A percentile compares a stretch with the other conserved stretches of the same genome.
Conservation (phyloP, 2,329 filamentous ascomycete genomes). For the Hymenotorrendiella dingleyae region DNA sequence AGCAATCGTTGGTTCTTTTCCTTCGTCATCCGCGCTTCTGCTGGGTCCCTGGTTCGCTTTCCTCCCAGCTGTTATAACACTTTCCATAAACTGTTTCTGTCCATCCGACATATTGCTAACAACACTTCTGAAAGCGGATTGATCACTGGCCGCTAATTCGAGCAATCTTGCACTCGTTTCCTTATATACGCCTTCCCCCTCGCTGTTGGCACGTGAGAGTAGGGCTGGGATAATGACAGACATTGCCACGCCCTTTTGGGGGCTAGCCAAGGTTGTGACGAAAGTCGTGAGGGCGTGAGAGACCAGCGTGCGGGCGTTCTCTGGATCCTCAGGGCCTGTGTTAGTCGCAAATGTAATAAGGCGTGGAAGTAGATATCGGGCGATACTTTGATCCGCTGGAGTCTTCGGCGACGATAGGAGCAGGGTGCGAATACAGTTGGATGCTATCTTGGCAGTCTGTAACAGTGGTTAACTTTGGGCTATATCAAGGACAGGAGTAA, state of each 20-base stretch:
- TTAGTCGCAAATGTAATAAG: constrained; percentile 70
- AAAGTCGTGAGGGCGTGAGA: constrained; percentile 72
- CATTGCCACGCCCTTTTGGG: constrained; percentile 55
- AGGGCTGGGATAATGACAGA: constrained; percentile 73
- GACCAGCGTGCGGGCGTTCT: constrained; percentile 64
- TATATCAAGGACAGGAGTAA: neutral
- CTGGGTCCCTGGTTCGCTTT: constrained; percentile 33
- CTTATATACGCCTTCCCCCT: constrained; percentile 51
- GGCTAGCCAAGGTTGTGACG: constrained; percentile 43
- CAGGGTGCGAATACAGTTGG: constrained; percentile 82
- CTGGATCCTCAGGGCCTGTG: constrained; percentile 70
- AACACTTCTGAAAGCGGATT: constrained; percentile 65
- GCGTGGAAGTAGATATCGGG: constrained; percentile 67
- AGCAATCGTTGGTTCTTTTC: constrained; percentile 74
- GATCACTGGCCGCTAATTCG: constrained; percentile 73
- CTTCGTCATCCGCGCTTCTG: constrained; percentile 38
- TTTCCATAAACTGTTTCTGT: constrained; percentile 73
- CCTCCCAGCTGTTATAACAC: constrained; percentile 64
- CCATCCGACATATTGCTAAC: constrained; percentile 65
- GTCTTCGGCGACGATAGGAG: constrained; percentile 61
- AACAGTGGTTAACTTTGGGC: constrained; percentile 13
- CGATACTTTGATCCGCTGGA: constrained; percentile 64
- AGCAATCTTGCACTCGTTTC: constrained; percentile 74
- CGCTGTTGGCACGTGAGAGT: constrained; percentile 62
- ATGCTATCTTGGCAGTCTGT: constrained; percentile 79